phyloP scores from a whole-genome alignment of 768 basidiomycete genomes.

The Suillus subluteus region DNA sequence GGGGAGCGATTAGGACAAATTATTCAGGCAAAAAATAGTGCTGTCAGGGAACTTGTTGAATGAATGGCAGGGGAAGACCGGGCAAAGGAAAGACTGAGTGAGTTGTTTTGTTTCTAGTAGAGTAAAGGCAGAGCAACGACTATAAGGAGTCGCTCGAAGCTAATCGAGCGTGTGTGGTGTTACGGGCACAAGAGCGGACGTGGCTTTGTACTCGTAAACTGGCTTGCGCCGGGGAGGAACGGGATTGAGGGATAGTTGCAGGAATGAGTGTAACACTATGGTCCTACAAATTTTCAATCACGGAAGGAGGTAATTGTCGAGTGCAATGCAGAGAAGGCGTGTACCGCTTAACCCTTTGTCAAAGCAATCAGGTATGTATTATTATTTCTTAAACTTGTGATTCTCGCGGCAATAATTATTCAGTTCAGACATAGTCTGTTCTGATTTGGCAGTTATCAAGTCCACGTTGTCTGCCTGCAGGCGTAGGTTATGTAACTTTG shows the following conservation, averaged over 20 bases:
- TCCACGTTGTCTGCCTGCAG: conserved; percentile 82
- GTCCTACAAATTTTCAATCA: conserved; percentile 51
- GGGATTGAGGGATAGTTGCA: conserved; percentile 18
- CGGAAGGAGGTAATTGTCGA: conserved; percentile 41
- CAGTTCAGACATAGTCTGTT: conserved; percentile 48
- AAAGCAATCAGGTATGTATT: conserved; percentile 34
- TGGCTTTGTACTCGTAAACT: conserved; percentile 32
- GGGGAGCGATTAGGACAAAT: conserved; percentile 24
- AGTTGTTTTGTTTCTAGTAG: conserved; percentile 28
- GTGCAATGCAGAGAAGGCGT: conserved; percentile 53
- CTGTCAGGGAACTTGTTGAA: conserved; percentile 15
- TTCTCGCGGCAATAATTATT: conserved; percentile 34
- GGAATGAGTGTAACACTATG: conserved; percentile 5
- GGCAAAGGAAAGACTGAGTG: conserved; percentile 40
- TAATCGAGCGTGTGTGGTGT: conserved; percentile 50
- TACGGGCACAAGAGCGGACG: conserved; percentile 29
- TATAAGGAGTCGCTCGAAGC: conserved; percentile 51
- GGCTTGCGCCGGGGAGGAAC: conserved; percentile 26
- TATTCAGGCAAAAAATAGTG: conserved; percentile 23
- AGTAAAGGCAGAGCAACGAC: conserved; percentile 30
- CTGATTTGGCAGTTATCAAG: conserved; percentile 51
- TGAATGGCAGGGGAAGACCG: conserved; percentile 30
- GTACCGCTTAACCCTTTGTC: conserved; percentile 57
- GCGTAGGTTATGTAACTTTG: conserved; percentile 52
- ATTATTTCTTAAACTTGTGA: conserved; percentile 25